Conservation (phyloP, 495 filamentous ascomycete genomes). For the Staphylotrichum tortipilum region DNA sequence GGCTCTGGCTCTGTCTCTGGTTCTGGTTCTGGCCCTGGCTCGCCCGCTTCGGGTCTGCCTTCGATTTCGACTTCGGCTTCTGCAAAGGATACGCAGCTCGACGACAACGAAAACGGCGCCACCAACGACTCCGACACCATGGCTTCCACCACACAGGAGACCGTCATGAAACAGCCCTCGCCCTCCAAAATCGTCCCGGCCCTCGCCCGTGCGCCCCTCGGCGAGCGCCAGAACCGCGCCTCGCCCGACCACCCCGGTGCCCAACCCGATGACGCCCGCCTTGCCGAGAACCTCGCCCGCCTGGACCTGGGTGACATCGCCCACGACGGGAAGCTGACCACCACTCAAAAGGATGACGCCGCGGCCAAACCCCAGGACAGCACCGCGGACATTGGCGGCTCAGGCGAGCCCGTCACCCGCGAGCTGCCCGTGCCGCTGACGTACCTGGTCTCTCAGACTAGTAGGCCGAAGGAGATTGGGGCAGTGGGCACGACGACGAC, state of each 20-base stretch:
- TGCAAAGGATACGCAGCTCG: background rate
- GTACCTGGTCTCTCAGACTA: conserved; percentile 21
- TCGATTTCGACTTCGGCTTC: too few relatives aligned
- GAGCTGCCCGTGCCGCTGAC: conserved; percentile 12
- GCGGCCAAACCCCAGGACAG: too few relatives aligned
- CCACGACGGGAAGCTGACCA: too few relatives aligned
- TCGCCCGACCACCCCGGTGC: background rate
- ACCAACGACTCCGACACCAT: conserved; percentile 5
- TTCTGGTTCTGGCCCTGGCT: too few relatives aligned
- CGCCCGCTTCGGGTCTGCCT: too few relatives aligned
- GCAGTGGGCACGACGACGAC: conserved; percentile 4
- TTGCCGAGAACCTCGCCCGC: conserved; percentile 1
- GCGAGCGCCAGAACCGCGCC: conserved; percentile 9
- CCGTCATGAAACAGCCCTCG: background rate
- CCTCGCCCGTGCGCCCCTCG: conserved; percentile 9
- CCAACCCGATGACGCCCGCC: background rate
- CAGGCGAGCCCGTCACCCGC: conserved; percentile 8
- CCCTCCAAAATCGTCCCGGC: conserved; percentile 16
- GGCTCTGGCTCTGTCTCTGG: background rate
- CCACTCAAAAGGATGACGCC: background rate
- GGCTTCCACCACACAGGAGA: conserved; percentile 1
- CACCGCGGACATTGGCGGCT: too few relatives aligned
- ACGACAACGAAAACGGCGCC: background rate
- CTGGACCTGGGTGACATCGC: too few relatives aligned
- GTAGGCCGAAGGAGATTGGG: conserved; percentile 16